Evolutionary conservation across 495 filamentous ascomycete genomes (phyloP), one percentile per base, ranked within the genome.

Genomic region (Polyplosphaeria fusca): DNA sequence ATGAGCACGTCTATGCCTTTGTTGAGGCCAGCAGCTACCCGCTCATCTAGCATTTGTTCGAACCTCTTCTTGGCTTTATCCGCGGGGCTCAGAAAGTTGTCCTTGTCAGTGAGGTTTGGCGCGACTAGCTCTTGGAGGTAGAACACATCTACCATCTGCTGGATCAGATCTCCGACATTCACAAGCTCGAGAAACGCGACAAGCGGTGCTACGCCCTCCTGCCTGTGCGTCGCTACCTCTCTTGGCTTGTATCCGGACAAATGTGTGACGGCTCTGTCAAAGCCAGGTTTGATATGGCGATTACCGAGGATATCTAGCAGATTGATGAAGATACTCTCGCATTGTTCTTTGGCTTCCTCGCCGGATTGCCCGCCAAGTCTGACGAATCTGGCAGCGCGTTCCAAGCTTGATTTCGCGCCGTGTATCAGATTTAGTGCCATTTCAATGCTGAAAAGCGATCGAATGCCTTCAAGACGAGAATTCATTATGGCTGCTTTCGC

Each of bases 91-190:
- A 99, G 73, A 66, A 97, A 99, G 70, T 99, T 93, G 63, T 94
- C 91, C 20, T 87, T 82, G 65, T 99, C 92, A 12, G 86, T 86
- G 46, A 99, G 82, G 58, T 87, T 88, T 2, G 83, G 79, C 0
- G 82, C 82, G 4, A 89, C 85, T 28, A 99, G 79, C 69, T 97
- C 92, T 67, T 96, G 91, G 69, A 94, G 88, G 70, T 95, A 99
- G 72, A 99, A 99, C 18, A 99, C 91, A 65, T 99, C 94, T 52
- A 99, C 81, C 94, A 99, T 99, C 67, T 99, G 94, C 45, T 94
- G 86, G 58, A 99, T 99, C 16, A 99, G 80, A 71, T 99, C 94
- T 47, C 94, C 94, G 2, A 99, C 91, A 67, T 97, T 97, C 66
- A 97, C 94, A 47, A 99, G 80, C 69, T 99, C 94, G 40, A 99